These are phyloP conservation scores for Amyloporia xantha DNA, from an alignment of 768 basidiomycete species.

Conservation along the genomic window DNA sequence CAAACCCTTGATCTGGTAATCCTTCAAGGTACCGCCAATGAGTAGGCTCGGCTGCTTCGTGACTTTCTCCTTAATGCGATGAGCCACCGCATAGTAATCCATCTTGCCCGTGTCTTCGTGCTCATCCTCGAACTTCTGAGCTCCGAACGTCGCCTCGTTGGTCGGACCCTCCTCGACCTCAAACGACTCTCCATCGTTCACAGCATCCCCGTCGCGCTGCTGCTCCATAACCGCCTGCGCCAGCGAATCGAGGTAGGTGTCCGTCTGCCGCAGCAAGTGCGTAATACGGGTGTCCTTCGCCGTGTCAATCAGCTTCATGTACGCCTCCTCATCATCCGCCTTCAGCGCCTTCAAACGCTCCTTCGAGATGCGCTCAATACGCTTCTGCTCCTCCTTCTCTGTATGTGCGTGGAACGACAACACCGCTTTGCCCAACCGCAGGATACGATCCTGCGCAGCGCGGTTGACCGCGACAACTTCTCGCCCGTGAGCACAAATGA, in stretches of 20 bases:
- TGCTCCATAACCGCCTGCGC: conserved; percentile 91
- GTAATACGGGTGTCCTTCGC: conserved; percentile 99
- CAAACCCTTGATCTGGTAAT: conserved; percentile 90
- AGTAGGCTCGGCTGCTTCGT: conserved; percentile 66
- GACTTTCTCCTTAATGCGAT: conserved; percentile 84
- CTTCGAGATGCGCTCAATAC: conserved; percentile 92
- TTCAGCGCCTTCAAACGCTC: conserved; percentile 97
- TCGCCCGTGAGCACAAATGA: conserved; percentile 80
- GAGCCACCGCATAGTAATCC: conserved; percentile 96
- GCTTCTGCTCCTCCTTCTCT: conserved; percentile 97
- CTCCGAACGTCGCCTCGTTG: conserved; percentile 88
- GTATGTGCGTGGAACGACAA: conserved; percentile 80
- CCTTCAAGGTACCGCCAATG: conserved; percentile 85
- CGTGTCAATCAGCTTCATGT: conserved; percentile 97
- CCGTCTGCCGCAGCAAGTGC: conserved; percentile 90
- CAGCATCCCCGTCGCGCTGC: conserved; percentile 46
- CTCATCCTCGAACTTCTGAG: conserved; percentile 61
- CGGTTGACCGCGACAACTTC: conserved; percentile 63
- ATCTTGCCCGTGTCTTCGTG: conserved; percentile 64
- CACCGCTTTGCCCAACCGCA: conserved; percentile 68
- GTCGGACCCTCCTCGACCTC: conserved; percentile 63
- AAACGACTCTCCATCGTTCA: conserved; percentile 31
- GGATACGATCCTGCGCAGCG: conserved; percentile 49
- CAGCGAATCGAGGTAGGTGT: conserved; percentile 89
- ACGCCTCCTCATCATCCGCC: conserved; percentile 99